Conservation (phyloP, 2,329 filamentous ascomycete species). For the Bipolaris oryzae region DNA sequence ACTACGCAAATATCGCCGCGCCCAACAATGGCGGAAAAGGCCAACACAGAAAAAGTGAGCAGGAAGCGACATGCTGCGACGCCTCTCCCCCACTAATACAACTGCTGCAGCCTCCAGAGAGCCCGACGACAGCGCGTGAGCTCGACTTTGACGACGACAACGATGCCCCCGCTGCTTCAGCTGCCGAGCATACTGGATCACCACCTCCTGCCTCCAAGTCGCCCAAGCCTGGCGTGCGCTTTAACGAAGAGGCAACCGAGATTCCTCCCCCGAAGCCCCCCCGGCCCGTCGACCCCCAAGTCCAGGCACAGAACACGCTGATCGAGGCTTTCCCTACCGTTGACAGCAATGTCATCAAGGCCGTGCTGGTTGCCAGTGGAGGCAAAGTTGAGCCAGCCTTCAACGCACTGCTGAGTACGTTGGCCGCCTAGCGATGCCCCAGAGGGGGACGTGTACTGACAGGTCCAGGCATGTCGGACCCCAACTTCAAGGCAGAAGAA, state of each 20-base stretch:
- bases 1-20: not conserved
- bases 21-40: constrained; percentile 28
- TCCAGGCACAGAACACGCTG: constrained; percentile 85
- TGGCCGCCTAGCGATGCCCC: not conserved
- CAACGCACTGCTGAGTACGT: constrained; percentile 83
- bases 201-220: constrained; percentile 48
- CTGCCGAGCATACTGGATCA: constrained; percentile 36
- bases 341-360: constrained; percentile 80
- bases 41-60: constrained; percentile 19
- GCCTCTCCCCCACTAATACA: constrained; percentile 6
- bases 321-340: constrained; percentile 93
- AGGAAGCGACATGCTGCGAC: not conserved
- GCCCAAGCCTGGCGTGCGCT: constrained; percentile 54
- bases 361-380: constrained; percentile 82
- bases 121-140: constrained; percentile 60
- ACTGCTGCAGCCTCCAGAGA: constrained; percentile 30
- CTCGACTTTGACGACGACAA: constrained; percentile 65
- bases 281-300: constrained; percentile 77
- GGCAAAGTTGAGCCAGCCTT: constrained; percentile 93
- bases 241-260: constrained; percentile 53
- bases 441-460: constrained; percentile 18
- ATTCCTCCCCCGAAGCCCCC: constrained; percentile 79
- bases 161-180: constrained; percentile 48
- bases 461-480: constrained; percentile 59
- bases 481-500: constrained; percentile 57